Conservation (phyloP, 2,329 filamentous ascomycete genomes). For the Ambrosiella beaveri region DNA sequence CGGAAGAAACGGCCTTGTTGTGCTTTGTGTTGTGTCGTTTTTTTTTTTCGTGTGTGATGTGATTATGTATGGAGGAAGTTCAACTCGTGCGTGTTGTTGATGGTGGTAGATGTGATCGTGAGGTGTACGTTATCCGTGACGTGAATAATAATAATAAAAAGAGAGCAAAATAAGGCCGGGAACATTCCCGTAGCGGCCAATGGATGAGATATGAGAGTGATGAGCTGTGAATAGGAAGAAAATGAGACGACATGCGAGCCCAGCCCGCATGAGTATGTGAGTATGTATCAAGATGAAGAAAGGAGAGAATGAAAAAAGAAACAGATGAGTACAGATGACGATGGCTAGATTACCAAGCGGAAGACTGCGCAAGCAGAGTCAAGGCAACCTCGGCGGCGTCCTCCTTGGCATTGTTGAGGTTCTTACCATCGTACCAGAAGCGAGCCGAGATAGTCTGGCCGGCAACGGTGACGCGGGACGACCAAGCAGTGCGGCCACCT, state of each 20-base stretch:
- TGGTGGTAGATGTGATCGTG: too few relatives aligned
- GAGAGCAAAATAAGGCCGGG: neutral
- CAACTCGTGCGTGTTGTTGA: too few relatives aligned
- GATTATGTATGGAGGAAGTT: too few relatives aligned
- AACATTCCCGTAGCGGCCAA: neutral
- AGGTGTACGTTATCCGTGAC: too few relatives aligned
- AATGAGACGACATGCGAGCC: neutral
- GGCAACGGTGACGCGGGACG: conserved; percentile 57
- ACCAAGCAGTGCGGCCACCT: conserved; percentile 89
- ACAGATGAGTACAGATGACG: neutral
- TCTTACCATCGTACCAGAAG: conserved; percentile 84
- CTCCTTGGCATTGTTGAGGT: conserved; percentile 73
- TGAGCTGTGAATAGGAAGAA: neutral
- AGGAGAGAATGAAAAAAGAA: neutral
- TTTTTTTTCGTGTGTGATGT: too few relatives aligned
- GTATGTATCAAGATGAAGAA: neutral
- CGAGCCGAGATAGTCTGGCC: conserved; percentile 50
- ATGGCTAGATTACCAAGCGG: neutral
- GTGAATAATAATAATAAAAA: neutral
- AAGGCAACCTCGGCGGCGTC: conserved; percentile 77
- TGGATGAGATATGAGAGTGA: neutral
- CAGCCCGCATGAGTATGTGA: conserved; percentile 2
- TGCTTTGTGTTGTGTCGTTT: too few relatives aligned
- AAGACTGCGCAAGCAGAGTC: conserved; percentile 28
- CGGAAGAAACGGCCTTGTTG: too few relatives aligned